These are phyloP conservation scores for Leishmania lainsoni DNA, from an alignment of 208 protist genomes.

Conservation along the genomic window DNA sequence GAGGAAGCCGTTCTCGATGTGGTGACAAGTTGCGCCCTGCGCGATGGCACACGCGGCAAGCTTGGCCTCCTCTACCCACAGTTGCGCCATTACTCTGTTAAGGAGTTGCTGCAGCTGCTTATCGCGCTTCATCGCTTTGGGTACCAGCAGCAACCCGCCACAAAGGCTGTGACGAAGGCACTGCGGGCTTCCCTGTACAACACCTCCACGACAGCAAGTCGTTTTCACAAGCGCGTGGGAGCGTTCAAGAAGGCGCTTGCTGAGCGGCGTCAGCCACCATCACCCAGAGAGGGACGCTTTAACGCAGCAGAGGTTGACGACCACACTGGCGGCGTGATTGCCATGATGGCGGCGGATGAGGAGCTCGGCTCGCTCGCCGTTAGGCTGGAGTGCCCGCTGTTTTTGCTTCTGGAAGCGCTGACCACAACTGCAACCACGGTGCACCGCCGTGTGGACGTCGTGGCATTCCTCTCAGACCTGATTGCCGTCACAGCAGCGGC, in stretches of 20 bases:
- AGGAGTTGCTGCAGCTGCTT: constrained; percentile 51
- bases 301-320: background rate
- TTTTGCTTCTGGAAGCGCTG: constrained; percentile 46
- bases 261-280: background rate
- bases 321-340: background rate
- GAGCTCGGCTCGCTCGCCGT: constrained; percentile 15
- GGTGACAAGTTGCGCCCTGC: constrained; percentile 18
- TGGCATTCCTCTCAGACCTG: constrained; percentile 37
- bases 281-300: background rate
- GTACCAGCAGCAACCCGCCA: constrained; percentile 56
- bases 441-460: constrained; percentile 44
- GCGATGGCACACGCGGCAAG: background rate
- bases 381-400: constrained; percentile 22
- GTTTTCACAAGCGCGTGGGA: constrained; percentile 16
- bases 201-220: background rate
- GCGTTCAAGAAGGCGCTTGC: constrained; percentile 14
- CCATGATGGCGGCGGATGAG: constrained; percentile 2
- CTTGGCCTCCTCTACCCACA: constrained; percentile 42
- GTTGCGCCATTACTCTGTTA: constrained; percentile 36
- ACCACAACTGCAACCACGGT: constrained; percentile 37
- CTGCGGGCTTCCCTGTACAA: constrained; percentile 26
- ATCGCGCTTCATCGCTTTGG: constrained; percentile 77
- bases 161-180: constrained; percentile 29
- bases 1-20: constrained; percentile 57
- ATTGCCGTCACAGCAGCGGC: constrained; percentile 33